Base-by-base conservation (phyloP, 2,329 filamentous ascomycete species). In the Huntiella omanensis region DNA sequence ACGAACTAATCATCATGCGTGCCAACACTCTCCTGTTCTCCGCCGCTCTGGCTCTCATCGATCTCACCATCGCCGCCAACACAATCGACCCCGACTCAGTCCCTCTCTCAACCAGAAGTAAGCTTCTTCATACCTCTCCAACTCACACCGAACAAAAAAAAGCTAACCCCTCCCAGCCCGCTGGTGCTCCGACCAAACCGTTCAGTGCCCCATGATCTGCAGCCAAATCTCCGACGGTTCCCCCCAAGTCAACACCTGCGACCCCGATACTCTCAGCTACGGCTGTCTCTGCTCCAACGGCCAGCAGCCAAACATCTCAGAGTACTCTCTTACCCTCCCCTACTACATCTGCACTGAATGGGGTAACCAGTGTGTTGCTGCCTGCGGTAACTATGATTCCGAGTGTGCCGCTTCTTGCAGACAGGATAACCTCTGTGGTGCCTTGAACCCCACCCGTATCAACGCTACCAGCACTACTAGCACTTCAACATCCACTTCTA, bases 241-340 rank as follows among this genome's bases (percentile, higher is more conserved):
- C 39, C 73, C 70, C 28, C 51, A 66, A 39, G 60, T 65, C 52
- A 87, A 88, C 64, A 67, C 67, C 5, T 88, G 82, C 59, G 70
- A 85, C 57, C 55, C 78, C 43, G 56, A 68, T 44, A 64, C 66
- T 15, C 69, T 88, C 43, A 68, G 64, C n/a, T 88, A 80, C 62
- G 66, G 69, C 52, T 91, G 83, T 60, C 66, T 84, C 54, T 91
- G 83, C 65, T 68, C 69, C 52, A 69, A 80, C 57, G 71, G 73
- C 58, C 59, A 69, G 51, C 63, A 70, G 45, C 83, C 83, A 53
- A 86, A 87, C 62, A 63, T 83, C 42, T 75, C 78, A 56, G 71
- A 87, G 62, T 91, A 80, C 70, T 79, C 77, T 15, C 69, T 84
- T 54, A 87, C 83, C 1, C 67, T 91, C 19, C 83, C 83, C 33